A percentile compares a stretch with the other conserved stretches of the same genome.
phyloP scores from a whole-genome alignment of 805 yeast genomes.

The Saccharomycopsis sp. region DNA sequence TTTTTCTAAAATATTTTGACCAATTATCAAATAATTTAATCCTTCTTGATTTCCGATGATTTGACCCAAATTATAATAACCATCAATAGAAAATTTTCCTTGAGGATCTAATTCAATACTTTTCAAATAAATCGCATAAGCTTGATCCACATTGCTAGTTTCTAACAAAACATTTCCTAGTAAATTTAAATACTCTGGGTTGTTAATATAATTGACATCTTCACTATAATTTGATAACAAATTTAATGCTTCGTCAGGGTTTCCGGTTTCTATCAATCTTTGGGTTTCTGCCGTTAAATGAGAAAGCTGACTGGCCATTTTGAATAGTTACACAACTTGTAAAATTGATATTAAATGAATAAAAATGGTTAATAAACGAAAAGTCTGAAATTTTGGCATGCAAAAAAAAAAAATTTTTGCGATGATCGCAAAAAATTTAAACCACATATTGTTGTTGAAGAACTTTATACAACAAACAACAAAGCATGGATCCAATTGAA shows the following conservation, averaged over 20 bases:
- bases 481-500: constrained; percentile 61
- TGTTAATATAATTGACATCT: constrained; percentile 27
- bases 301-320: no score
- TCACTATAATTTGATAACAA: constrained; percentile 29
- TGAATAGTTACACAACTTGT: no score
- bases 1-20: constrained; percentile 29
- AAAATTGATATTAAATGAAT: no score
- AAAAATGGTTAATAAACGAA: no score
- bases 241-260: constrained; percentile 45
- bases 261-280: no score
- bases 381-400: no score
- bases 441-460: no score
- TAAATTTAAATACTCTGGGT: constrained; percentile 38
- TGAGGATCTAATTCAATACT: constrained; percentile 63
- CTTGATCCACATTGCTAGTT: constrained; percentile 66
- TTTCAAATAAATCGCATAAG: constrained; percentile 48
- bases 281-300: no score
- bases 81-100: constrained; percentile 62
- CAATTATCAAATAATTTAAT: constrained; percentile 37
- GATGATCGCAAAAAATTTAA: no score
- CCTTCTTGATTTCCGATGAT: constrained; percentile 79
- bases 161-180: constrained; percentile 77
- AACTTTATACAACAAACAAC: no score
- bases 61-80: constrained; percentile 86
- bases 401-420: no score